Base-by-base conservation (phyloP, 164 flowering plant species). In the Nelumbo lutea region DNA sequence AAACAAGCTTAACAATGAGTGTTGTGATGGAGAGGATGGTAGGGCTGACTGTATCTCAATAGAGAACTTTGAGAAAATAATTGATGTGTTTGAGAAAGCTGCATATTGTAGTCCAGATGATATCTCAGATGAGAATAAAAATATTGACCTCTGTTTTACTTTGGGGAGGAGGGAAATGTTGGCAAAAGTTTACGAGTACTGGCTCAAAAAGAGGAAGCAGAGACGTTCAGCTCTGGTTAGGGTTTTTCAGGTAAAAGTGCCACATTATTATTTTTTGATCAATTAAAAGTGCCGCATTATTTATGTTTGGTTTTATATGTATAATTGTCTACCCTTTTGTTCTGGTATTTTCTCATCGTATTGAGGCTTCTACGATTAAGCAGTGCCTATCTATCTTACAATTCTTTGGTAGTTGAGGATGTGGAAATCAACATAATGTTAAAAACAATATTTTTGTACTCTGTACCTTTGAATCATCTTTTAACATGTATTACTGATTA, bases 81-180 rank as follows among this genome's bases (percentile, higher is more conserved):
- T 95, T 53, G 90, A 87, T 84, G 79, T 79, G 0, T 82, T 95
- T 71, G 98, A 95, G 76, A 95, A 84, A 78, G 84, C 82, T 45
- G 72, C 66, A 6, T 90, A 79, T 67, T 77, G 75, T 69, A 76
- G 72, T 72, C 83, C 88, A 3, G 85, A 82, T 79, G 96, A 83
- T 73, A 70, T 69, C 66, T 69, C 77, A 42, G 82, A 87, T 66
- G 87, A 78, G 77, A 75, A 77, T 63, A 78, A 67, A 40, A 81
- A 84, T n/a, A 57, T 46, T 45, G 68, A 67, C 69, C 71, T 83
- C 45, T 81, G 83, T 69, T 15, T 62, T 39, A 80, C 83, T 67
- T 64, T 86, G 41, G 89, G 76, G 63, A 76, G 75, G 51, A 73
- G 57, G 62, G 88, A 83, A 59, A 80, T 81, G 38, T 65, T 87